Conservation (phyloP, 2,329 filamentous ascomycete genomes). For the Daldinia eschscholtzii region DNA sequence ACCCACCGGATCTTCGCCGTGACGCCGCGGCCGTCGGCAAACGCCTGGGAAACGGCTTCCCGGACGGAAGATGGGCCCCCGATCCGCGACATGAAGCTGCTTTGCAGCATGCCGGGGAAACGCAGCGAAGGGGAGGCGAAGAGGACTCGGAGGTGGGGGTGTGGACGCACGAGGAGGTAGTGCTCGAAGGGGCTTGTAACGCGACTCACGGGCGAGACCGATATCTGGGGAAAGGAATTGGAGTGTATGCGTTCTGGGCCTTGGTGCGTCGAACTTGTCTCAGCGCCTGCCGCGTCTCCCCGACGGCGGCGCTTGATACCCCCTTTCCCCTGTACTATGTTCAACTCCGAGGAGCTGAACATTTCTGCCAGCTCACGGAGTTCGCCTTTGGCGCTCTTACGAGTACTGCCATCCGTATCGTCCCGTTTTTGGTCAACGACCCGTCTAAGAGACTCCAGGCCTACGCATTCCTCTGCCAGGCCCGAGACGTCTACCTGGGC, state of each 20-base stretch:
- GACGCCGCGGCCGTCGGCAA: slow-evolving; percentile 76
- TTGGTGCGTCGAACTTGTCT: slow-evolving; percentile 45
- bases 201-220: slow-evolving; percentile 48
- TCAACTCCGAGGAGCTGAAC: slow-evolving; percentile 76
- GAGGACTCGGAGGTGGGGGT: slow-evolving; percentile 74
- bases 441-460: slow-evolving; percentile 71
- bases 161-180: slow-evolving; percentile 75
- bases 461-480: slow-evolving; percentile 74
- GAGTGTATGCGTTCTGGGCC: slow-evolving; percentile 37
- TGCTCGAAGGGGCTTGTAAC: slow-evolving; percentile 64
- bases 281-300: slow-evolving; percentile 58
- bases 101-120: slow-evolving; percentile 75
- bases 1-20: slow-evolving; percentile 83
- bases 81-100: slow-evolving; percentile 66
- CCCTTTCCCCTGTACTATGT: slow-evolving; percentile 72
- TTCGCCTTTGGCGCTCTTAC: slow-evolving; percentile 62
- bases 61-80: slow-evolving; percentile 63
- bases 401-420: slow-evolving; percentile 17
- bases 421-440: slow-evolving; percentile 55
- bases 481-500: slow-evolving; percentile 79
- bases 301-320: slow-evolving; percentile 71
- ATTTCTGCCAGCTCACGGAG: slow-evolving; percentile 77
- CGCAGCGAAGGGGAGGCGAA: slow-evolving; percentile 77
- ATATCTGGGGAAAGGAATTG: slow-evolving; percentile 27
- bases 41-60: slow-evolving; percentile 66